Percentiles rank a stretch among this genome's conserved stretches.
These are phyloP conservation scores for Psilocybe sp. DNA, from an alignment of 768 basidiomycete species.

Conservation along the genomic window DNA sequence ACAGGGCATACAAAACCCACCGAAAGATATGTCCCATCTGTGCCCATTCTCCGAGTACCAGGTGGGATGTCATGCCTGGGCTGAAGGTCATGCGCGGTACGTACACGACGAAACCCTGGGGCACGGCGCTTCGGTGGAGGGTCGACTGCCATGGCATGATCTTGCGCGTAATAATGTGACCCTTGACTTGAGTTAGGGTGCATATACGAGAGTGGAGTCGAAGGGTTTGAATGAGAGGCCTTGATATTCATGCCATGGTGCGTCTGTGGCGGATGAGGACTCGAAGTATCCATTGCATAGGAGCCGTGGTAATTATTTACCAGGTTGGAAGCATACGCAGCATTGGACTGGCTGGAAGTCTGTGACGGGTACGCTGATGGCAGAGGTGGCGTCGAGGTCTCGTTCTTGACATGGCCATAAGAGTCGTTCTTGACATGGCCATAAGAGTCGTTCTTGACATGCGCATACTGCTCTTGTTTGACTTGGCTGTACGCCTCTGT, in stretches of 20 bases:
- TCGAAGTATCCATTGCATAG: slow-evolving; percentile 65
- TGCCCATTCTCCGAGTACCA: slow-evolving; percentile 71
- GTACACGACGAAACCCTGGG: slow-evolving; percentile 76
- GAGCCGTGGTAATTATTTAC: slow-evolving; percentile 42
- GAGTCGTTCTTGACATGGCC: too few relatives aligned
- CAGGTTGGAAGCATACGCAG: slow-evolving; percentile 23
- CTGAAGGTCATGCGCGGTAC: slow-evolving; percentile 72
- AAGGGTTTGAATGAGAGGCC: slow-evolving; percentile 63
- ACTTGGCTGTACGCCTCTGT: too few relatives aligned
- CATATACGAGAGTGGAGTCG: slow-evolving; percentile 69
- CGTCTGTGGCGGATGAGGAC: slow-evolving; percentile 54
- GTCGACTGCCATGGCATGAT: slow-evolving; percentile 76
- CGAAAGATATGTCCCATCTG: slow-evolving; percentile 74
- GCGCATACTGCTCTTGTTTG: too few relatives aligned
- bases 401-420: slow-evolving; percentile 5
- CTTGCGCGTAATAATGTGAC: slow-evolving; percentile 57
- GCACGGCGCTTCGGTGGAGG: slow-evolving; percentile 63
- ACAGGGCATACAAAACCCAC: slow-evolving; percentile 44
- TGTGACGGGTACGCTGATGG: slow-evolving; percentile 59
- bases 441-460: too few relatives aligned
- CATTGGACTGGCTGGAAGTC: slow-evolving; percentile 20
- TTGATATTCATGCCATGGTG: slow-evolving; percentile 52
- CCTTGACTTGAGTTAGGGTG: slow-evolving; percentile 49
- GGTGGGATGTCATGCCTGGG: slow-evolving; percentile 67
- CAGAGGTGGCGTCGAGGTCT: slow-evolving; percentile 38